These are phyloP conservation scores for Arachnopeziza araneosa DNA, from an alignment of 2,329 filamentous ascomycete species.

Conservation along the genomic window DNA sequence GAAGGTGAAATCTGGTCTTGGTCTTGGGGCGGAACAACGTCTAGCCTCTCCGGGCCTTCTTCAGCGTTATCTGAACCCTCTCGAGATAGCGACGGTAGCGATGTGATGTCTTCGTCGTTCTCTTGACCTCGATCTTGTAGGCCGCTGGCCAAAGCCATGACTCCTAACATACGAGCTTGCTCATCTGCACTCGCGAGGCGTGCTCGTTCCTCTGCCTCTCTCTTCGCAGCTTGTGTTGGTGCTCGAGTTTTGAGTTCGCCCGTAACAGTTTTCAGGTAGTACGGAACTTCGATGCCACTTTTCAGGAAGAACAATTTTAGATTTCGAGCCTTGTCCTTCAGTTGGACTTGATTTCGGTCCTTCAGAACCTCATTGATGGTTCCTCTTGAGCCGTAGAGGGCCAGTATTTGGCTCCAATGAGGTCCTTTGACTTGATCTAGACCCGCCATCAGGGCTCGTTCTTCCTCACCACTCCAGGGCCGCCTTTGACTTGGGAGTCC, in stretches of 20 bases:
- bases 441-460: slow-evolving; percentile 83
- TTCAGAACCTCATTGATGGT: slow-evolving; percentile 78
- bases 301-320: slow-evolving; percentile 89
- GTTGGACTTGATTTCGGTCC: slow-evolving; percentile 83
- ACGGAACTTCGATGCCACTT: slow-evolving; percentile 84
- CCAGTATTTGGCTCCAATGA: slow-evolving; percentile 88
- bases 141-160: background rate
- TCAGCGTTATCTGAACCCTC: background rate
- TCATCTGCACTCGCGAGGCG: slow-evolving; percentile 26
- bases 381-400: slow-evolving; percentile 74
- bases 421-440: slow-evolving; percentile 85
- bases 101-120: background rate
- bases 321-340: slow-evolving; percentile 89
- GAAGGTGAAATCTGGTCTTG: background rate
- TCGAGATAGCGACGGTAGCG: background rate
- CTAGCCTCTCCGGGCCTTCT: background rate
- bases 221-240: slow-evolving; percentile 65
- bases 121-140: background rate
- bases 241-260: slow-evolving; percentile 84
- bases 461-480: slow-evolving; percentile 84
- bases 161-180: background rate
- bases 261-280: slow-evolving; percentile 80
- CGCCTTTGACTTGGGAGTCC: slow-evolving; percentile 55
- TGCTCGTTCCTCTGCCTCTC: slow-evolving; percentile 60
- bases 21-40: background rate